Evolutionary conservation across 768 basidiomycete genomes (phyloP).

Genomic region (Pleurotus tuber-regium): DNA sequence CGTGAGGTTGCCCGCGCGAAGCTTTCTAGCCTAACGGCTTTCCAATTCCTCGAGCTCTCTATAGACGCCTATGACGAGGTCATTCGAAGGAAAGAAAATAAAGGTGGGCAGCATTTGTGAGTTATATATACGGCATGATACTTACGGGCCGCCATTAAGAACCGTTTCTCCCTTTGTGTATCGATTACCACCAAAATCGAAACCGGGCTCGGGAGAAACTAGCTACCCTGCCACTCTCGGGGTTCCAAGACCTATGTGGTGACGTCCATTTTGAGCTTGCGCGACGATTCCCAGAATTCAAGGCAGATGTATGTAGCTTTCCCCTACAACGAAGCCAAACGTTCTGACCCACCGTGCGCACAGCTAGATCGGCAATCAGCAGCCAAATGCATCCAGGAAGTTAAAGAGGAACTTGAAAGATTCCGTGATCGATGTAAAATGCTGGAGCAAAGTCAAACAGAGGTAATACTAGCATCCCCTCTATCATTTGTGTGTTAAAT

Average conservation of each 20-base stretch:
- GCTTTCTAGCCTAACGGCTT: neutral
- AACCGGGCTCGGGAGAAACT: neutral
- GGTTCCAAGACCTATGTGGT: neutral
- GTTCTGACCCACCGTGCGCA: too few relatives aligned
- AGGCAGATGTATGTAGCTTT: too few relatives aligned
- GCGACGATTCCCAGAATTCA: slow-evolving; percentile 3
- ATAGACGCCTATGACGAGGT: neutral
- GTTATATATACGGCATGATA: neutral
- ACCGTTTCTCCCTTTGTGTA: too few relatives aligned
- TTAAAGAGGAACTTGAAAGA: neutral
- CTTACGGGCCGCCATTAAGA: neutral
- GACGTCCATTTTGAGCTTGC: neutral
- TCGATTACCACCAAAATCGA: neutral
- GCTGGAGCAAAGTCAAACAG: too few relatives aligned
- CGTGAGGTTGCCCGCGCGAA: neutral
- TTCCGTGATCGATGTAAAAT: neutral
- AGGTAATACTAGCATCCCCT: too few relatives aligned
- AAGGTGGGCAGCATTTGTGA: too few relatives aligned
- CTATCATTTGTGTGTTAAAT: too few relatives aligned
- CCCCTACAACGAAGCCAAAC: too few relatives aligned
- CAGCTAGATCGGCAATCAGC: too few relatives aligned
- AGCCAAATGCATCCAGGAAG: neutral
- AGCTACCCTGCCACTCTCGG: neutral
- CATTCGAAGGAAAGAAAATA: neutral
- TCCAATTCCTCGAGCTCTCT: neutral